Evolutionary conservation across 352 stramenopile genomes (phyloP).

Genomic region (Globisporangium middletonii): DNA sequence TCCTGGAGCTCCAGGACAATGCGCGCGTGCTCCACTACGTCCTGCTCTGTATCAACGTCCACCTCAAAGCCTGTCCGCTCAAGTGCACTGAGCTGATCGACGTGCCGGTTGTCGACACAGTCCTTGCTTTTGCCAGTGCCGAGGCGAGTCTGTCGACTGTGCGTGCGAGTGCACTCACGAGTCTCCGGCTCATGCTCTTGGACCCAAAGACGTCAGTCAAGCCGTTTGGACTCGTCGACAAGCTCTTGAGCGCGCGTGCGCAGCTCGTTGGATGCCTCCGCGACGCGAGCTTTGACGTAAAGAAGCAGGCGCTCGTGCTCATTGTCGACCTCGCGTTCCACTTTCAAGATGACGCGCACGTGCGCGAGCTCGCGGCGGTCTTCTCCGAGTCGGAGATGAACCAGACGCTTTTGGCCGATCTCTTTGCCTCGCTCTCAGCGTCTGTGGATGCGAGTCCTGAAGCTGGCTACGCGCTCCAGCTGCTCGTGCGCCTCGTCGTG

Average conservation of each 20-base stretch:
- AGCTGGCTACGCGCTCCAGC: constrained; percentile 20
- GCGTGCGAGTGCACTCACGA: constrained; percentile 8
- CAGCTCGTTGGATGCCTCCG: constrained; percentile 4
- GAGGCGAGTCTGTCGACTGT: neutral
- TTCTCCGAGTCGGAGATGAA: constrained; percentile 10
- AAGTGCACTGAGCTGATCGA: constrained; percentile 14
- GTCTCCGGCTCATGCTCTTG: constrained; percentile 11
- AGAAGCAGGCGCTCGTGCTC: constrained; percentile 12
- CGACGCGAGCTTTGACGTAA: constrained; percentile 8
- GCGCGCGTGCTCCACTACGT: constrained; percentile 8
- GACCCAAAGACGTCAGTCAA: constrained; percentile 9
- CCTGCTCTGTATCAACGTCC: constrained; percentile 7
- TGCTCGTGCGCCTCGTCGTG: constrained; percentile 24
- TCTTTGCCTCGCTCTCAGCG: constrained; percentile 5
- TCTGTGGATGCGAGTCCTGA: constrained; percentile 7
- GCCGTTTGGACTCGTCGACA: constrained; percentile 5
- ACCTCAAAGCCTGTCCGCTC: constrained; percentile 10
- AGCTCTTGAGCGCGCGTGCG: constrained; percentile 6
- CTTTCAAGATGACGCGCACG: constrained; percentile 2
- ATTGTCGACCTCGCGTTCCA: constrained; percentile 12
- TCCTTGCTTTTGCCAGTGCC: constrained; percentile 1
- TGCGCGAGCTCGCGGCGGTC: constrained; percentile 5
- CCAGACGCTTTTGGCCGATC: constrained; percentile 4
- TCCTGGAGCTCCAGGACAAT: constrained; percentile 7
- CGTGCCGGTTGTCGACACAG: neutral